Evolutionary conservation across 164 flowering plant genomes (phyloP).

Genomic region (Stephania yunnanensis): DNA sequence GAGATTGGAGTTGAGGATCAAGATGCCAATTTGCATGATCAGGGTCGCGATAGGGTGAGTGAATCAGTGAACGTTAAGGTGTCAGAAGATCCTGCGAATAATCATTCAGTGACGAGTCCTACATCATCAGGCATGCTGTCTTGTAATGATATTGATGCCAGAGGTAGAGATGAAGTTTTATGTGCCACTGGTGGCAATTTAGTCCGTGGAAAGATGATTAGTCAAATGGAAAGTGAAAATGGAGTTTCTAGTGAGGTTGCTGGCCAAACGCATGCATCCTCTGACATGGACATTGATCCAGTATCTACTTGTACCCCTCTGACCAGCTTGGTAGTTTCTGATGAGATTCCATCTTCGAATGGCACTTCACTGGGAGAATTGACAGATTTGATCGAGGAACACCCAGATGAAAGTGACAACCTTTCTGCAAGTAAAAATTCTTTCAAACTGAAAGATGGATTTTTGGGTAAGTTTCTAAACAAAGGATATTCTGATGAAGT

Average conservation of each 20-base stretch:
- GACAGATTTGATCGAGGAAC: slow-evolving; percentile 7
- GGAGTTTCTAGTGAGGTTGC: slow-evolving; percentile 14
- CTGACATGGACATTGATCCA: slow-evolving; percentile 39
- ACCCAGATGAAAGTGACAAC: not conserved
- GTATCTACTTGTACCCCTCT: slow-evolving; percentile 25
- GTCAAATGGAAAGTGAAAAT: slow-evolving; percentile 12
- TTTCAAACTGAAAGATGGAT: not conserved
- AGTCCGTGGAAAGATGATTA: slow-evolving; percentile 8
- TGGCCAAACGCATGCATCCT: slow-evolving; percentile 15
- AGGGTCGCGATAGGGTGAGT: not conserved
- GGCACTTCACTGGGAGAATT: slow-evolving; percentile 10
- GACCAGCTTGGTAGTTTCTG: slow-evolving; percentile 18
- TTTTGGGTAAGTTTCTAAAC: slow-evolving; percentile 4
- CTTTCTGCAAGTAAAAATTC: slow-evolving; percentile 14
- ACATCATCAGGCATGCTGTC: slow-evolving; percentile 3
- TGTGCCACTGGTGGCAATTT: not conserved
- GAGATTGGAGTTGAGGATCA: slow-evolving; percentile 14
- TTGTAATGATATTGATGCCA: slow-evolving; percentile 8
- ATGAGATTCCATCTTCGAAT: slow-evolving; percentile 17
- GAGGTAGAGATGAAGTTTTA: slow-evolving; percentile 11
- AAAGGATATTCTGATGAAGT: slow-evolving; percentile 6
- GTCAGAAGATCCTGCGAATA: not conserved
- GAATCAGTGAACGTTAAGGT: not conserved
- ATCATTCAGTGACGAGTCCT: not conserved
- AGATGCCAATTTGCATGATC: slow-evolving; percentile 9